phyloP scores from a whole-genome alignment of 108 stramenopile genomes.

The Bacterosira constricta region DNA sequence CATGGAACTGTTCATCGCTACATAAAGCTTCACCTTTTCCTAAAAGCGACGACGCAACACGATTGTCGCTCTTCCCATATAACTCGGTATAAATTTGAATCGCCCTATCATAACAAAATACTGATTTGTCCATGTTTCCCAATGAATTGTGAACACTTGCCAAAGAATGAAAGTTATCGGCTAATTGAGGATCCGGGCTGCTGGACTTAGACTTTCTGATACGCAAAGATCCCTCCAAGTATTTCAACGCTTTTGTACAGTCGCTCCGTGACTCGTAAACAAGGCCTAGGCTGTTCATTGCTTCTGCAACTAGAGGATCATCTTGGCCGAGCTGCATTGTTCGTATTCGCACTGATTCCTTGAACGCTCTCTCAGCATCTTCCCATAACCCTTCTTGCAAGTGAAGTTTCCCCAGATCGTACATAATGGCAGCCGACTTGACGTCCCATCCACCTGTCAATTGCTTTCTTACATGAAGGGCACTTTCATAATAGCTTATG shows the following conservation, averaged over 20 bases:
- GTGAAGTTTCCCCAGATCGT: constrained; percentile 47
- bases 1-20: constrained; percentile 19
- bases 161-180: constrained; percentile 41
- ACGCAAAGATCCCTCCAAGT: constrained; percentile 46
- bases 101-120: constrained; percentile 47
- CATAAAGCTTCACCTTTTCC: constrained; percentile 33
- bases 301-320: constrained; percentile 40
- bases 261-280: constrained; percentile 35
- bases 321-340: constrained; percentile 41
- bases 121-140: constrained; percentile 32
- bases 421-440: constrained; percentile 43
- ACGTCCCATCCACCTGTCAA: constrained; percentile 29
- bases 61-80: constrained; percentile 25
- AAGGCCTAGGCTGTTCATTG: constrained; percentile 42
- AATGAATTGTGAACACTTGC: constrained; percentile 42
- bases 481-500: constrained; percentile 48
- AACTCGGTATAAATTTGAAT: constrained; percentile 34
- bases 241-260: constrained; percentile 39
- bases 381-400: constrained; percentile 7
- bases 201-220: constrained; percentile 35
- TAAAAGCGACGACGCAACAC: constrained; percentile 26
- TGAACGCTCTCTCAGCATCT: constrained; percentile 54
- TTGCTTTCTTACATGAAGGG: constrained; percentile 40
- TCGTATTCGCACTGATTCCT: constrained; percentile 49
- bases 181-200: constrained; percentile 7